Evolutionary conservation across 192 early-diverging fungal species (phyloP), one percentile per base, ranked within the genome.

Genomic region (Pilaira anomala): DNA sequence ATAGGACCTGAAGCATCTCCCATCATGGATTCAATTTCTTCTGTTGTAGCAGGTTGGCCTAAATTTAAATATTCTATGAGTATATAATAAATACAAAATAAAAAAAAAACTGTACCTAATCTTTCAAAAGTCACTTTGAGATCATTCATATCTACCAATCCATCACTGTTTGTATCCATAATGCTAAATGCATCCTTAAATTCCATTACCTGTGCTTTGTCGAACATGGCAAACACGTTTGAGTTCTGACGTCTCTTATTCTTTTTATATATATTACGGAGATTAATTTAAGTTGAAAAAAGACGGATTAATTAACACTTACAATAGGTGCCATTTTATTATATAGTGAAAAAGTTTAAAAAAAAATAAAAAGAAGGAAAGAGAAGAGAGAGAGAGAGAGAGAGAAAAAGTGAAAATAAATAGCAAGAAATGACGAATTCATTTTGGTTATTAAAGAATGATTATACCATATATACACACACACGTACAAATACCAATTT

Each of bases 191-290:
- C 93, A 71, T 98, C 94, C 68, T 95, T 96, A 80, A 97, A 94
- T 69, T 97, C 93, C 42, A 88, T 88, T 56, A 98, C 95, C 73
- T 97, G 95, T 60, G 90, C 82, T 60, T 93, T 91, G 74, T 95
- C 93, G 81, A 98, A 98, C 82, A 97, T 94, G 44, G 92, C 93
- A 80, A 98, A 98, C 18, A 96, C 94, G 65, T 96, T 98, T 29
- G 93, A 94, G 83, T 95, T 96, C 64, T 96, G 93, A 53, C 96
- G 87, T 42, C 56, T 36, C 14, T 58, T 58, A 41, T 58, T 58
- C 56, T 58, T 36, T 42, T 41, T 24, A 16, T 16, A 45, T 45
- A 40, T 18, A 57, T 24, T 41, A 13, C 55, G 36, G 55, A 41
- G 55, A 24, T 57, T 56, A 36, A 26, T 39, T 33, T 57, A 16